Evolutionary conservation across 139 green algal genomes (phyloP).

Genomic region (Chlorella sp.): DNA sequence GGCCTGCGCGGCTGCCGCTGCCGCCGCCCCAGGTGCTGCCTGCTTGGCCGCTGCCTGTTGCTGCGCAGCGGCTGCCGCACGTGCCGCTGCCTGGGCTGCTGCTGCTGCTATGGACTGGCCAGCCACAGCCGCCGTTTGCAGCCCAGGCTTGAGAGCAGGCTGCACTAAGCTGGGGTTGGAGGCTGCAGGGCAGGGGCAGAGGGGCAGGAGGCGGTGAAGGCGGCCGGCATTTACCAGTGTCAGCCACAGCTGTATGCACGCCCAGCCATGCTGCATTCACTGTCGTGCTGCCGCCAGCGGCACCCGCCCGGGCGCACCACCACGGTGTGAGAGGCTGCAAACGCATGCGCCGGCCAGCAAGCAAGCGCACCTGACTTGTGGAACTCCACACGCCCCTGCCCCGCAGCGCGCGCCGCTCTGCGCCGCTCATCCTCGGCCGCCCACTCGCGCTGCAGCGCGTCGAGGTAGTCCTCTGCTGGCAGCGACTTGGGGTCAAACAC

Average conservation of each 20-base stretch:
- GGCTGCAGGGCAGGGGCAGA: background rate
- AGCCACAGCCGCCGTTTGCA: background rate
- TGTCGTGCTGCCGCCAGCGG: no score
- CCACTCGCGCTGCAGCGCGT: constrained; percentile 22
- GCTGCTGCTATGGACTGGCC: background rate
- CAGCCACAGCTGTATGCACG: no score
- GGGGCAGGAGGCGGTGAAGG: background rate
- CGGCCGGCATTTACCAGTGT: no score
- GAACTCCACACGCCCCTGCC: constrained; percentile 30
- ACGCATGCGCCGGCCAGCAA: no score
- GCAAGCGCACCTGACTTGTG: constrained; percentile 18
- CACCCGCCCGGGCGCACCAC: no score
- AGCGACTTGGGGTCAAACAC: constrained; percentile 50
- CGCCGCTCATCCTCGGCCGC: constrained; percentile 38
- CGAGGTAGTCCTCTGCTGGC: constrained; percentile 41
- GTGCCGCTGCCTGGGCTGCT: background rate
- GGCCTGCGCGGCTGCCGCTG: background rate
- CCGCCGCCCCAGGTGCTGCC: background rate
- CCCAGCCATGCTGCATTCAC: no score
- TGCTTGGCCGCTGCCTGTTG: background rate
- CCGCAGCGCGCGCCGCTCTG: background rate
- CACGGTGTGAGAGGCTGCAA: no score
- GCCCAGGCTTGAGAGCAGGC: background rate
- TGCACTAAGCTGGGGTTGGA: constrained; percentile 13
- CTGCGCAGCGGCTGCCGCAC: background rate